These are phyloP conservation scores for Euphorbia lathyris DNA, from an alignment of 345 rosid genomes.

Conservation along the genomic window DNA sequence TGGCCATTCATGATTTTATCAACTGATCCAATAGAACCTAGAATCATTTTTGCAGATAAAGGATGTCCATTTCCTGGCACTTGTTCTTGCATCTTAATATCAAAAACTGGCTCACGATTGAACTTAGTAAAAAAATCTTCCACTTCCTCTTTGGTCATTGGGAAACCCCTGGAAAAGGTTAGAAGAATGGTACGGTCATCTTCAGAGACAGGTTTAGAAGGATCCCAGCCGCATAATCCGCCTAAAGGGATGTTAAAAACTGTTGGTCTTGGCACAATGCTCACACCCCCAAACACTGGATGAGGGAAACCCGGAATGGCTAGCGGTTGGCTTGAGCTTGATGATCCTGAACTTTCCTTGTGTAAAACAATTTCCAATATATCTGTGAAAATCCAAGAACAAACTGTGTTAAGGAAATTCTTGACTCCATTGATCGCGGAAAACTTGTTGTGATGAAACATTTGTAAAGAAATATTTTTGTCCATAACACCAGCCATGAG, in stretches of 20 bases:
- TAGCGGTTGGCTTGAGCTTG: not conserved
- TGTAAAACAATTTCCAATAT: conserved; percentile 22
- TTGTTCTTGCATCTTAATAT: conserved; percentile 36
- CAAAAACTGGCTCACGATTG: conserved; percentile 29
- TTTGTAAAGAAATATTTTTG: conserved; percentile 17
- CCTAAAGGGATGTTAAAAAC: conserved; percentile 21
- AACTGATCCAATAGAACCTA: conserved; percentile 23
- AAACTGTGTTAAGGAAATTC: conserved; percentile 31
- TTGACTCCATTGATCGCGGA: conserved; percentile 41
- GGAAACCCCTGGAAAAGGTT: conserved; percentile 48
- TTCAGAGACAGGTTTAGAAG: conserved; percentile 16
- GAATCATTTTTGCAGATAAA: conserved; percentile 34
- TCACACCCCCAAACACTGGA: conserved; percentile 33
- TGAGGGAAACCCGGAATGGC: conserved; percentile 43
- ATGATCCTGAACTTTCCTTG: not conserved
- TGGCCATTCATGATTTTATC: conserved; percentile 35
- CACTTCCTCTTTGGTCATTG: conserved; percentile 37
- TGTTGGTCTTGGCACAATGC: conserved; percentile 21
- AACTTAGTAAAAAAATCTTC: conserved; percentile 27
- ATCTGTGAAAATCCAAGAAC: conserved; percentile 36
- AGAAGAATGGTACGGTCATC: conserved; percentile 47
- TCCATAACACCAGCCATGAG: conserved; percentile 30
- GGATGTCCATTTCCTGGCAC: conserved; percentile 28
- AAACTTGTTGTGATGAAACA: conserved; percentile 32
- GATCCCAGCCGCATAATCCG: conserved; percentile 39